Base-by-base conservation (phyloP, 108 stramenopile species). In the Skeletonema potamos region DNA sequence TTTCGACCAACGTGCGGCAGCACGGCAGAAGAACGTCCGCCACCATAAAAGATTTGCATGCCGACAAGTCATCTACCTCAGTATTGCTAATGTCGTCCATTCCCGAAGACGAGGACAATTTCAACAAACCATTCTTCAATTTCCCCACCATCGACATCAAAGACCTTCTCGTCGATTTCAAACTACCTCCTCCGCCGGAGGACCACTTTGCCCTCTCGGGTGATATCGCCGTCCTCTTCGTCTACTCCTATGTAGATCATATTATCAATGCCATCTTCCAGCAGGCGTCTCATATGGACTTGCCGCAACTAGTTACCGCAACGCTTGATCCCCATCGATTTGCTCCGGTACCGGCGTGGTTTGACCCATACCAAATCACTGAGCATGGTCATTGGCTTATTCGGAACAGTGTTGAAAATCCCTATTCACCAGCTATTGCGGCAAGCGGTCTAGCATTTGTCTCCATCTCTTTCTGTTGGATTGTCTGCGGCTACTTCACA, bases 171-270 rank as follows among this genome's bases (percentile, higher is more conserved):
- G 12, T 57, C 15, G 64, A 79, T 33, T 26, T 43, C 1, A 43
- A 43, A 18, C 65, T 87, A 3, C 92, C 92, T 13, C 88, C 89
- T 8, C 79, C 81, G 13, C 92, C 92, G 6, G 92, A 91, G 70
- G 90, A 93, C 81, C 79, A 77, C 54, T 79, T 90, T 34, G 83
- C 76, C 57, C 71, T 93, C 66, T 84, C 85, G 7, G 92, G 92
- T 28, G 92, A 93, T 59, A 54, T 93, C 22, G 6, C 72, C n/a
- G 79, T 85, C 9, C 78, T 93, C 4, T 93, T 89, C 65, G 61
- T 91, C 24, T 93, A 93, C 69, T 72, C 87, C 65, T 89, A 91
- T 73, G 58, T 88, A 15, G 84, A 87, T 58, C 90, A 94, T 64
- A 78, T 70, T 20, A 33, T 91, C 54, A 85, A 82, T 57, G 76